Evolutionary conservation across 805 yeast genomes (phyloP), one percentile per base, ranked within the genome.

Genomic region (Metschnikowia orientalis): DNA sequence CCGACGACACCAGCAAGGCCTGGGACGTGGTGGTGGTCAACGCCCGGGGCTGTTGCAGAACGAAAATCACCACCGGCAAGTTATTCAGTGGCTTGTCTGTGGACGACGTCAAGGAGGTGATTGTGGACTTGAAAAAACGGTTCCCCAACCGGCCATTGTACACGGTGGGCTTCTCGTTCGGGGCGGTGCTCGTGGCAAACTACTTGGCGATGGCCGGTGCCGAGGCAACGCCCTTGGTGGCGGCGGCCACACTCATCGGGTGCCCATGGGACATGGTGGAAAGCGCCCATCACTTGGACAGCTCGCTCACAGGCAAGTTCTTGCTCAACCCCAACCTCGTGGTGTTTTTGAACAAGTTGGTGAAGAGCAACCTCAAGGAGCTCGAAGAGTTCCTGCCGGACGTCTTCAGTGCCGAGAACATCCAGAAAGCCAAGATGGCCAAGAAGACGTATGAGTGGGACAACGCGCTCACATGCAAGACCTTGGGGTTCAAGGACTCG

Each of bases 81-180:
- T 61, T 85, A 40, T 86, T 80, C 58, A 75, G 74, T 48, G 94
- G 81, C 1, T 67, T 75, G 17, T 78, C 88, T 73, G 77, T 85
- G 1, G 78, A 75, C 36, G 95, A 85, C 57, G 54, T 85, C 20
- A 63, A 79, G 32, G 70, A 64, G 34, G 69, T 77, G 6, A 63
- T 85, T 32, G 57, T 67, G 30, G 70, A 71, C 19, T 56, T 85
- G 44, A 61, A 69, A 25, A 37, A 40, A 26, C 52, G 61, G 29
- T 80, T 67, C 51, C 90, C 94, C 1, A 59, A 68, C 32, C 60
- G 79, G 32, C 74, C 85, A n/a, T 63, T 73, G 14, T 73, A 82
- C 37, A 70, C 79, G 19, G 76, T 75, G n/a, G 95, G 95, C 3
- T 80, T 79, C 49, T 80, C 89, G n/a, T 69, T 85, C 34, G 95